Evolutionary conservation across 1,284 basidiomycete species (phyloP), one percentile per base, ranked within the genome.

Genomic region (Ustilago tritici): DNA sequence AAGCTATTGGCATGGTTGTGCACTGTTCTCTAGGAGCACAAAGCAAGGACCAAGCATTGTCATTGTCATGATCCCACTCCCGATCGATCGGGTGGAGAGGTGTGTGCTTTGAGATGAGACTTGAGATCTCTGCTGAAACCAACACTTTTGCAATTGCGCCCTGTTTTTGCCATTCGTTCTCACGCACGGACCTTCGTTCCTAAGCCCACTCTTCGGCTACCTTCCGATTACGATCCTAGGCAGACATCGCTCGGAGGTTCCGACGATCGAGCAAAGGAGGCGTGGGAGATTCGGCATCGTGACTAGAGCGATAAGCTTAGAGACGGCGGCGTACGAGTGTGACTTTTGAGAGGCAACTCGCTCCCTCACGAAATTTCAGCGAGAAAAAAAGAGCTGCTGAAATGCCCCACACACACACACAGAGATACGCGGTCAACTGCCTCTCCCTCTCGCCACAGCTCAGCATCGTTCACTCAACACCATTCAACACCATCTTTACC

Each of bases 1-100:
- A 57, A 54, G 53, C 38, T 77, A 17, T 31, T 65, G 28, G 41
- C 38, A 6, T 77, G 66, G 70, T 53, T 77, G 5, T 64, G 70
- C 6, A 70, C 47, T 3, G 70, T 72, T 28, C 59, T 76, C 12
- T 71, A 65, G 56, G 4, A n/a, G n/a, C n/a, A n/a, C n/a, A n/a
- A n/a, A n/a, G n/a, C n/a, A n/a, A n/a, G n/a, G n/a, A n/a, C n/a
- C 7, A 41, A 41, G 40, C 40, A 14, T 41, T 6, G 17, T 11
- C 40, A 55, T 28, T 12, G 11, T 35, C 28, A 28, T 28, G 3
- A 28, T 15, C 15, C 15, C 14, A 41, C 7, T 49, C n/a, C 9
- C 10, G 46, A 32, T 50, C 6, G 49, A 50, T 28, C 49, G 31
- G 31, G 31, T 3, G 31, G n/a, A 50, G 49, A 32, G n/a, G 49